These are phyloP conservation scores for Boeremia lycopersici DNA, from an alignment of 2,329 filamentous ascomycete genomes.

Conservation along the genomic window DNA sequence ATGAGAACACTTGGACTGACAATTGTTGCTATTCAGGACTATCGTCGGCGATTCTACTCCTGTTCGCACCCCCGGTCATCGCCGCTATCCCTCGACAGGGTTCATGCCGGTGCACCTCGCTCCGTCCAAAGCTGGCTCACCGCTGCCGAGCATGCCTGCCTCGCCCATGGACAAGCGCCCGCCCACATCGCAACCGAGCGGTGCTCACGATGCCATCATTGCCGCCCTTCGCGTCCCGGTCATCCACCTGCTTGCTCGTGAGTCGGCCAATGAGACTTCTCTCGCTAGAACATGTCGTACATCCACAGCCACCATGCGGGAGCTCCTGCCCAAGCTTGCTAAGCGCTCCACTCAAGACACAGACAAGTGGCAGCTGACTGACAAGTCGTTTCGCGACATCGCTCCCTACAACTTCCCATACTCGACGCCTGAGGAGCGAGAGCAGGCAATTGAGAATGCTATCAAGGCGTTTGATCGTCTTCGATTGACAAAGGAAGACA, in stretches of 20 bases:
- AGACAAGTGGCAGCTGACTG: constrained; percentile 54
- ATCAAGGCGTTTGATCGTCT: constrained; percentile 68
- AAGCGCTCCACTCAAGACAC: constrained; percentile 56
- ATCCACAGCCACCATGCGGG: constrained; percentile 35
- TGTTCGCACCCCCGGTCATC: constrained; percentile 41
- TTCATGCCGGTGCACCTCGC: constrained; percentile 45
- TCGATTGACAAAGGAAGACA: constrained; percentile 64
- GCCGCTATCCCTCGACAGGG: constrained; percentile 45
- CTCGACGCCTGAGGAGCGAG: constrained; percentile 59
- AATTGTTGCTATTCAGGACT: constrained; percentile 38
- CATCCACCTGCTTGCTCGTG: constrained; percentile 60
- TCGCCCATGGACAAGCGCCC: constrained; percentile 43
- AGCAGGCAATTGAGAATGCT: constrained; percentile 66
- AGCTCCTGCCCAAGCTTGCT: constrained; percentile 57
- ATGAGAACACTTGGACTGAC: constrained; percentile 37
- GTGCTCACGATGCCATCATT: constrained; percentile 39
- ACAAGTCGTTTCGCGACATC: constrained; percentile 66
- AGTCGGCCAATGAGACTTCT: constrained; percentile 37
- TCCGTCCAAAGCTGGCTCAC: constrained; percentile 48
- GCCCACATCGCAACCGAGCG: constrained; percentile 51
- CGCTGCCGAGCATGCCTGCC: constrained; percentile 47
- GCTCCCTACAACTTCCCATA: constrained; percentile 68
- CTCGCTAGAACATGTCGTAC: constrained; percentile 42
- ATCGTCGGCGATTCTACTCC: constrained; percentile 44
- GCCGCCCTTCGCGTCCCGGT: constrained; percentile 53